A percentile compares a stretch with the other conserved stretches of the same genome.
phyloP scores from a whole-genome alignment of 2,329 filamentous ascomycete genomes.

The Cladobotryum protrusum region DNA sequence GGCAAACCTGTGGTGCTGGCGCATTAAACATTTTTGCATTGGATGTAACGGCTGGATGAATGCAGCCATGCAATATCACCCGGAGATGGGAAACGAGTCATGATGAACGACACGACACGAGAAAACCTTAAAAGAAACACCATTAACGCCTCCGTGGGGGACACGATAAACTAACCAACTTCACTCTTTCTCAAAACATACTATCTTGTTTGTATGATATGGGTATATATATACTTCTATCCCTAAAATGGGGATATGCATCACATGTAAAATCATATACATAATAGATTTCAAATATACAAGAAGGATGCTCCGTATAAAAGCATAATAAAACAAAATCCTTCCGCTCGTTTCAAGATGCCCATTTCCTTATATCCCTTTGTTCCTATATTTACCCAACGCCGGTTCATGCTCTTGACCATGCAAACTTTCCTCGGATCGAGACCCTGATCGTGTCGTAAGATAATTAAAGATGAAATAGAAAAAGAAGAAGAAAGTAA shows the following conservation, averaged over 20 bases:
- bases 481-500: neutral
- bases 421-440: neutral
- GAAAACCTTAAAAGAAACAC: too few relatives aligned
- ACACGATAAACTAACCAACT: too few relatives aligned
- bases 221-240: neutral
- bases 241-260: neutral
- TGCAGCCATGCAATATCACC: too few relatives aligned
- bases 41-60: too few relatives aligned
- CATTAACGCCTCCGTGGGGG: too few relatives aligned
- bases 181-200: too few relatives aligned
- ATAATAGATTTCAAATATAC: neutral
- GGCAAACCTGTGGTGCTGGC: constrained; percentile 56
- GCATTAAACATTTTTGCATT: too few relatives aligned
- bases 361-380: neutral
- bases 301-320: neutral
- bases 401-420: neutral
- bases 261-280: neutral
- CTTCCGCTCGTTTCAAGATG: neutral
- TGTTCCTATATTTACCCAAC: constrained; percentile 4
- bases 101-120: too few relatives aligned
- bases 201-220: neutral
- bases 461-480: neutral
- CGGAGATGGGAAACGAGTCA: too few relatives aligned
- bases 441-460: neutral
- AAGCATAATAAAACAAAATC: neutral